Percentiles rank a stretch among this genome's conserved stretches.
These are phyloP conservation scores for Juglanconis juglandina DNA, from an alignment of 2,329 filamentous ascomycete genomes.

Conservation along the genomic window DNA sequence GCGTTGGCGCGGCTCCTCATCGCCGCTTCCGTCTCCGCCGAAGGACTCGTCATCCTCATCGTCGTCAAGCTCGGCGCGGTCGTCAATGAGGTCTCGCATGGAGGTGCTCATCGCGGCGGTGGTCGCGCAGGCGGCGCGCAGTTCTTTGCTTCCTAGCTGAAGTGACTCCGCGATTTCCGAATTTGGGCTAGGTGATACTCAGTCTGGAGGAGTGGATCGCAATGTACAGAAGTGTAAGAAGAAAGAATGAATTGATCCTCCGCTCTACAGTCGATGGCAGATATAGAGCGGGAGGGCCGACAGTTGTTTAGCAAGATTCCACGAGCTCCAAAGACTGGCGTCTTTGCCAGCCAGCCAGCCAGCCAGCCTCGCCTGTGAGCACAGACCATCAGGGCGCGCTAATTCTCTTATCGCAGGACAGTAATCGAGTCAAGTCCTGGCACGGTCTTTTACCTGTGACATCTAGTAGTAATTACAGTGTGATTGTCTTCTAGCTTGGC, in stretches of 20 bases:
- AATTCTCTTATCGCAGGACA: too few relatives aligned
- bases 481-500: too few relatives aligned
- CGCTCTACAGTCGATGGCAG: neutral
- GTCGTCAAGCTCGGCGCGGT: constrained; percentile 79
- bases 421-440: too few relatives aligned
- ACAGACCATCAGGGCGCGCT: too few relatives aligned
- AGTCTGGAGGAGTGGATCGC: neutral
- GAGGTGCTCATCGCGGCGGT: constrained; percentile 54
- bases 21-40: constrained; percentile 74
- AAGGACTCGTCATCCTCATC: constrained; percentile 83
- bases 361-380: neutral
- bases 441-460: too few relatives aligned
- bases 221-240: neutral
- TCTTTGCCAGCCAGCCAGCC: neutral
- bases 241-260: neutral
- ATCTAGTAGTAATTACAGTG: too few relatives aligned
- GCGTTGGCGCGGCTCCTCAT: constrained; percentile 57
- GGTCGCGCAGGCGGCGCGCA: constrained; percentile 21
- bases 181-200: neutral
- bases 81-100: constrained; percentile 76
- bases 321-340: neutral
- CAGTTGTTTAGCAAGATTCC: neutral
- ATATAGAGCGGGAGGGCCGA: neutral
- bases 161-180: neutral
- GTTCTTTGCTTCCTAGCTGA: constrained; percentile 7